Base-by-base conservation (phyloP, 2,329 filamentous ascomycete species). In the Venturia asperata region DNA sequence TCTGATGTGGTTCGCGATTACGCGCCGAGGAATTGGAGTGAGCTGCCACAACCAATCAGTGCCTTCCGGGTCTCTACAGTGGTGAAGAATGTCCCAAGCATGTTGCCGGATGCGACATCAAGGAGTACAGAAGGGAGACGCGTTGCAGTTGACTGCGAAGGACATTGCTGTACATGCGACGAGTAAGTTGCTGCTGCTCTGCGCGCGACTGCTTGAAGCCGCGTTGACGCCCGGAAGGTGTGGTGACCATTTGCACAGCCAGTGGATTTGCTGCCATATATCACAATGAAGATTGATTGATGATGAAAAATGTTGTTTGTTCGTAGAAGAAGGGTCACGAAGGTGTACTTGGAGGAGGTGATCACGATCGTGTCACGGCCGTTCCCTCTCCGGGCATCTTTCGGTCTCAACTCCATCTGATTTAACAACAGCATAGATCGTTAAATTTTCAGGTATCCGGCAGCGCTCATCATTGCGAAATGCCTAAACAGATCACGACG, bases 31-130 rank as follows among this genome's bases (percentile, higher is more conserved):
- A 68, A 68, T 68, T 70, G 71, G 69, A 68, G 15, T 27, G 52
- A 37, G 52, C 52, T 70, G 70, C 73, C 68, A 69, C 70, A 73
- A 70, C 75, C 75, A 77, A 72, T 77, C 74, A 70, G 73, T 72
- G 70, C 72, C 69, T 69, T 71, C 71, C 69, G 34, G 62, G 24
- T 43, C 1, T 10, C 49, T 34, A 47, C 45, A 34, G 30, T 34
- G 45, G 45, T 19, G 49, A 56, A 34, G 17, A 56, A 37, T 11
- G 19, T 37, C 52, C 30, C 24, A 27, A 52, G 47, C 24, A 52
- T 49, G 21, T 49, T 27, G 47, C 47, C 21, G 47, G 47, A 49
- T 27, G 45, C 45, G 45, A 47, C 45, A 47, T 21, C 45, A 21
- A 47, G 45, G 45, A 49, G 27, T 37, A 19, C 27, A 56, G 52